Base-by-base conservation (phyloP, 148 eudicot genomes). In the Fagopyrum esculentum region DNA sequence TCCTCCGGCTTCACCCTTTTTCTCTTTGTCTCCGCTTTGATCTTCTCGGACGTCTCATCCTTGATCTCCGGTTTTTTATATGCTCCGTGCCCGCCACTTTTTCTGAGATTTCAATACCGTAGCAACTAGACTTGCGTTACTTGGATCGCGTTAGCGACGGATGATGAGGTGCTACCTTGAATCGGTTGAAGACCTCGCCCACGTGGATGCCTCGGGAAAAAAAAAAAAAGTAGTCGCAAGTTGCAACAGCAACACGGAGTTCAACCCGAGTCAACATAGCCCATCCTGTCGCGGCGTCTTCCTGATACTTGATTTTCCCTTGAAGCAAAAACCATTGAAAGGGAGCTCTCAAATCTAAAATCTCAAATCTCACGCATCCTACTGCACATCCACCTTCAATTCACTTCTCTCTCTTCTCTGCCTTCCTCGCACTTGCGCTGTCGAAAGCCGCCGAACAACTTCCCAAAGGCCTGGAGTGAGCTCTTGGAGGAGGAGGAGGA, bases 281-380 rank as follows among this genome's bases (percentile, higher is more conserved):
- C 69, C 44, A 30, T 4, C 44, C 26, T 9, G 63, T 19, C 10
- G 45, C 17, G 46, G 17, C 13, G 17, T 66, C 9, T 9, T 61
- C 68, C 47, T 46, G 47, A 66, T 66, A 40, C 19, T 13, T 43
- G 16, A 13, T 46, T 43, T 43, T 46, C 17, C 71, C 43, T 8
- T 13, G 43, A 66, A 66, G 71, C 71, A 40, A 66, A 4, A 43
- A 16, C 71, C 71, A 40, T 40, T 66, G 47, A 66, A 66, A 8
- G 71, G 9, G 13, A 66, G 6, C 47, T 66, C 12, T 49, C 52
- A 35, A 35, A 35, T 35, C 40, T 35, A 13, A 35, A 35, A 35
- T 35, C 40, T 35, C 40, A 35, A 9, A 49, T 49, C 52, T 8
- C 52, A 10, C 52, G 52, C 52, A 49, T 49, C 52, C 11, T 12